A percentile compares a stretch with the other conserved stretches of the same genome.
phyloP scores from a whole-genome alignment of 2,329 filamentous ascomycete species.

The Sporothrix mexicana region DNA sequence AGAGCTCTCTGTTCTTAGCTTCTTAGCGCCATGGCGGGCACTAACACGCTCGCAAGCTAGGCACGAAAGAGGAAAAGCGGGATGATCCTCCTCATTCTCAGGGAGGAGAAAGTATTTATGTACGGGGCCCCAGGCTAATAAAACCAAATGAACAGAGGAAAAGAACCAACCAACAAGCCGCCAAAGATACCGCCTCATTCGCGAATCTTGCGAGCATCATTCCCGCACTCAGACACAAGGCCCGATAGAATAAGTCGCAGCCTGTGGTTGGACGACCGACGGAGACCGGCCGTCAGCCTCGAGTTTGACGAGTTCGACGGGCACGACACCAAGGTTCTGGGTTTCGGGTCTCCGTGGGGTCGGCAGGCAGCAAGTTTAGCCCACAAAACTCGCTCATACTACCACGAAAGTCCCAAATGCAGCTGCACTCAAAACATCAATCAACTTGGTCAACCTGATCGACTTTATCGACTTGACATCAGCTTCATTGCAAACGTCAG shows the following conservation, averaged over 20 bases:
- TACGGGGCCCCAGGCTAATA: not conserved
- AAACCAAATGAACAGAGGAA: not conserved
- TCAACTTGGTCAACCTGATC: too few species aligned
- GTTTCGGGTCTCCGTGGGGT: not conserved
- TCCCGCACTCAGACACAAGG: not conserved
- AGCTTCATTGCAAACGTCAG: not conserved
- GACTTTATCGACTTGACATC: too few species aligned
- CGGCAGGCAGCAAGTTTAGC: not conserved
- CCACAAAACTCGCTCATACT: not conserved
- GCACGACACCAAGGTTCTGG: not conserved
- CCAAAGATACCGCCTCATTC: not conserved
- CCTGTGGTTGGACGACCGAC: not conserved
- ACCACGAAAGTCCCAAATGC: not conserved
- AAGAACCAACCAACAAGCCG: not conserved
- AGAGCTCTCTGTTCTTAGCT: not conserved
- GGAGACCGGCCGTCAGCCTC: not conserved
- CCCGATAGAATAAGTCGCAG: not conserved
- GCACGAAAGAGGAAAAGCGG: not conserved
- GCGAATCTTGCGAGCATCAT: not conserved
- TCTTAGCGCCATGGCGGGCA: not conserved
- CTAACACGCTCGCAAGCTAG: conserved; percentile 4
- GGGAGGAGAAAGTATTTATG: not conserved
- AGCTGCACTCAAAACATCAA: too few species aligned
- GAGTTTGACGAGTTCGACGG: too few species aligned
- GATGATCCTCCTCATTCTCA: not conserved